phyloP scores from a whole-genome alignment of 139 green algal species.

The Asterochloris sp. region DNA sequence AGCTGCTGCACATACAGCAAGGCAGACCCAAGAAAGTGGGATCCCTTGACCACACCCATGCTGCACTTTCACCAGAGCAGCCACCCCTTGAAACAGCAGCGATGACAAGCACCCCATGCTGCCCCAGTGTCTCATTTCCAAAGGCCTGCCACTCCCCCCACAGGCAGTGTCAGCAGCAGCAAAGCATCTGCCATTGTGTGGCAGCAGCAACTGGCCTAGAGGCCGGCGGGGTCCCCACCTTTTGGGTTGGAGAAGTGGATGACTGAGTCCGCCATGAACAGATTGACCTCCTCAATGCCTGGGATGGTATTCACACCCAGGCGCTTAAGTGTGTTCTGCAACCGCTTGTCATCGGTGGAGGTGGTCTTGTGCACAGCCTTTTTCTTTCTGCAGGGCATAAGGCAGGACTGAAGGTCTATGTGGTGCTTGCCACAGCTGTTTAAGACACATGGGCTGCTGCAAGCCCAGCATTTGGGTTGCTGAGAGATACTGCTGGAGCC shows the following conservation, averaged over 20 bases:
- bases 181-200: too few species aligned
- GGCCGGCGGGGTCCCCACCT: constrained; percentile 33
- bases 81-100: too few species aligned
- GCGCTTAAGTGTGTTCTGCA: constrained; percentile 96
- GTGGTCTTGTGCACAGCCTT: constrained; percentile 97
- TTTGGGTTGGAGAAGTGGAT: constrained; percentile 98
- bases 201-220: neutral
- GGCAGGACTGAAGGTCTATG: neutral
- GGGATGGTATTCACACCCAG: constrained; percentile 99
- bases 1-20: too few species aligned
- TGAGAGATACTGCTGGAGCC: neutral
- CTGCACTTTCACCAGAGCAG: too few species aligned
- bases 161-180: too few species aligned
- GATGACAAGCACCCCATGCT: too few species aligned
- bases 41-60: too few species aligned
- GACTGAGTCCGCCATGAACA: constrained; percentile 91
- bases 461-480: neutral
- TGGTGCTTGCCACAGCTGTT: too few species aligned
- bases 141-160: too few species aligned
- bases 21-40: too few species aligned
- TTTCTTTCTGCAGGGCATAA: constrained; percentile 84
- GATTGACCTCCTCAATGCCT: constrained; percentile 99
- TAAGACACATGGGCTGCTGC: neutral
- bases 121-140: too few species aligned
- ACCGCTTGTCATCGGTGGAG: constrained; percentile 94